Percentiles rank a stretch among this genome's conserved stretches.
Conservation (phyloP, 192 early-diverging fungal genomes). For the Backusella tarrabulga region DNA sequence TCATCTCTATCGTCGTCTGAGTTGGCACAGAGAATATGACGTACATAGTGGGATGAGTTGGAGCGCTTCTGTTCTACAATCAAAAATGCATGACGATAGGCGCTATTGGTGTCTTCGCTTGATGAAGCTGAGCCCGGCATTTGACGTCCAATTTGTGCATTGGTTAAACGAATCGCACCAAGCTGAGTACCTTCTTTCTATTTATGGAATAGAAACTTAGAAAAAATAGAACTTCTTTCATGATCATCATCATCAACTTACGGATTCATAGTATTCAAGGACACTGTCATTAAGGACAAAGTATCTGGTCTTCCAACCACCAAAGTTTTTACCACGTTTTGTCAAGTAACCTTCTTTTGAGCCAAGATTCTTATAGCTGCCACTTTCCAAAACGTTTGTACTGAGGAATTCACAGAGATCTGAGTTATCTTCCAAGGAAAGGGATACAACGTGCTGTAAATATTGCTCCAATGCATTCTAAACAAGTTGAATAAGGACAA, state of each 20-base stretch:
- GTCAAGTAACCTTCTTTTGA: constrained; percentile 86
- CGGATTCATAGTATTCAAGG: constrained; percentile 82
- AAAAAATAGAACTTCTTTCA: neutral
- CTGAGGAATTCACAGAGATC: constrained; percentile 77
- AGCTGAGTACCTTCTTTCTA: constrained; percentile 71
- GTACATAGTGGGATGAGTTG: constrained; percentile 55
- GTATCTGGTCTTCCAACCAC: constrained; percentile 93
- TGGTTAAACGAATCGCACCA: constrained; percentile 72
- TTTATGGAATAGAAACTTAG: neutral
- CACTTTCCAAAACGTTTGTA: constrained; percentile 54
- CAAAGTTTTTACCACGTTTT: constrained; percentile 96
- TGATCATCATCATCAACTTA: constrained; percentile 30
- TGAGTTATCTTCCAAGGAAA: constrained; percentile 57
- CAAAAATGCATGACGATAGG: constrained; percentile 83
- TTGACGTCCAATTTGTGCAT: constrained; percentile 70
- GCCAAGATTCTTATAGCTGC: constrained; percentile 41
- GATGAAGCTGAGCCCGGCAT: constrained; percentile 28
- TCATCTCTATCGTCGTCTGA: constrained; percentile 89
- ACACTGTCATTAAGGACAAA: constrained; percentile 68
- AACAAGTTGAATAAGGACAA: neutral
- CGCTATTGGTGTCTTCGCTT: constrained; percentile 36
- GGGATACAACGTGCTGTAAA: constrained; percentile 67
- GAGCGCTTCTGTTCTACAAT: constrained; percentile 75
- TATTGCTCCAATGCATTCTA: constrained; percentile 78
- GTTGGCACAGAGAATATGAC: constrained; percentile 86